These are phyloP conservation scores for Usnea hakonensis DNA, from an alignment of 495 filamentous ascomycete species.

Conservation along the genomic window DNA sequence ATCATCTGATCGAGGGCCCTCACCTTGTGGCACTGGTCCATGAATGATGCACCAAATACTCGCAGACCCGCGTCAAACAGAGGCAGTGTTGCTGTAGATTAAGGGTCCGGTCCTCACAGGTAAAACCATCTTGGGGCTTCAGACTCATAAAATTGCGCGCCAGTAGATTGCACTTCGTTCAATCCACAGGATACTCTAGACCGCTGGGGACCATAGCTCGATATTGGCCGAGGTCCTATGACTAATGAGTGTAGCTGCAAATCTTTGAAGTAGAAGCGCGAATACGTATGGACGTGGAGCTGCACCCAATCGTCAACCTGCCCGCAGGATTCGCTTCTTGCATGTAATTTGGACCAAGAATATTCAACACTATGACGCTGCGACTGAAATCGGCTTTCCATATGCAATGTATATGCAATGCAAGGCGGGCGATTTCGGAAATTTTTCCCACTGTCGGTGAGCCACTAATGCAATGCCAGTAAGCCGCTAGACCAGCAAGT, in stretches of 20 bases:
- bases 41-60: not conserved
- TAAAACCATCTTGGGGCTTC: not conserved
- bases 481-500: not conserved
- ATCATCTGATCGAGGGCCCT: not conserved
- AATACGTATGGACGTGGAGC: not conserved
- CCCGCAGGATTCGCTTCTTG: not conserved
- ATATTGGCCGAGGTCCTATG: not conserved
- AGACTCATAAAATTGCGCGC: not conserved
- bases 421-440: not conserved
- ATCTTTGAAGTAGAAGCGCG: not conserved
- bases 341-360: not conserved
- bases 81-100: not conserved
- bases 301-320: no score
- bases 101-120: not conserved
- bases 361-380: not conserved
- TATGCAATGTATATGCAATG: not conserved
- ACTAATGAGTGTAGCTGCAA: not conserved
- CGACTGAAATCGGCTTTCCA: not conserved
- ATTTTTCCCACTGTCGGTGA: not conserved
- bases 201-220: not conserved
- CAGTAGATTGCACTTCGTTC: not conserved
- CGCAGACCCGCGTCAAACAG: not conserved
- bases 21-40: not conserved
- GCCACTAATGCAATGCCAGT: not conserved
- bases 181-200: not conserved